Conservation (phyloP, 2,329 filamentous ascomycete genomes). For the Dichotomopilus funicola region DNA sequence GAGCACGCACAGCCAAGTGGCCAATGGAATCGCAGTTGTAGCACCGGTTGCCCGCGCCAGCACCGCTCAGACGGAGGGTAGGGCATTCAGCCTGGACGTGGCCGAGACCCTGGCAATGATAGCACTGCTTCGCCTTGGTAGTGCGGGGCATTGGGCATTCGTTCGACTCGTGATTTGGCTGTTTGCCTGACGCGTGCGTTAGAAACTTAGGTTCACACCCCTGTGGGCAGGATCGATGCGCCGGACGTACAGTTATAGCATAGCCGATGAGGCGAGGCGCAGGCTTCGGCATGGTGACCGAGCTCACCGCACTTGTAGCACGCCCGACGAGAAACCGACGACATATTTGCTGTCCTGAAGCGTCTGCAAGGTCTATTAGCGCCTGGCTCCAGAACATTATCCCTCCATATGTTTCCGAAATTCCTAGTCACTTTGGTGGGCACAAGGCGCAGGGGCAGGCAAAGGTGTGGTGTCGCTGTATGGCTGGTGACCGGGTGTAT, state of each 20-base stretch:
- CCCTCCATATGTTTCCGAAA: too few relatives aligned
- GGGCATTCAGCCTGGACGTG: conserved; percentile 99
- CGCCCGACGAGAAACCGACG: conserved; percentile 72
- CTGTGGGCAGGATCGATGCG: neutral
- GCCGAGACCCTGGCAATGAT: conserved; percentile 96
- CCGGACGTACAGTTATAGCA: conserved; percentile 93
- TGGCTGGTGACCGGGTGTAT: too few relatives aligned
- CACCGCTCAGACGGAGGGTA: conserved; percentile 83
- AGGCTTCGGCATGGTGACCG: conserved; percentile 80
- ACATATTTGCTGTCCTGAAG: conserved; percentile 45
- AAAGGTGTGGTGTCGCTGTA: too few relatives aligned
- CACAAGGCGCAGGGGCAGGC: too few relatives aligned
- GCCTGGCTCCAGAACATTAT: too few relatives aligned
- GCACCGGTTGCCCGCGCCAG: conserved; percentile 77
- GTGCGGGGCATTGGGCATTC: conserved; percentile 93
- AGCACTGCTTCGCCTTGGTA: conserved; percentile 99
- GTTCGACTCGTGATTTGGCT: conserved; percentile 91
- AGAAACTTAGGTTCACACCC: conserved; percentile 6
- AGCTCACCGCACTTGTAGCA: conserved; percentile 82
- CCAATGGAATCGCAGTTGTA: conserved; percentile 94
- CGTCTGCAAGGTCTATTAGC: conserved; percentile 10
- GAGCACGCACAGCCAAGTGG: conserved; percentile 70
- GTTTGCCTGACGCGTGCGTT: conserved; percentile 55
- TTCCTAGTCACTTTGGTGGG: too few relatives aligned
- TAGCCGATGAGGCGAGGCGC: conserved; percentile 93